phyloP scores from a whole-genome alignment of 305 asterid species.

The Fraxinus platypoda region DNA sequence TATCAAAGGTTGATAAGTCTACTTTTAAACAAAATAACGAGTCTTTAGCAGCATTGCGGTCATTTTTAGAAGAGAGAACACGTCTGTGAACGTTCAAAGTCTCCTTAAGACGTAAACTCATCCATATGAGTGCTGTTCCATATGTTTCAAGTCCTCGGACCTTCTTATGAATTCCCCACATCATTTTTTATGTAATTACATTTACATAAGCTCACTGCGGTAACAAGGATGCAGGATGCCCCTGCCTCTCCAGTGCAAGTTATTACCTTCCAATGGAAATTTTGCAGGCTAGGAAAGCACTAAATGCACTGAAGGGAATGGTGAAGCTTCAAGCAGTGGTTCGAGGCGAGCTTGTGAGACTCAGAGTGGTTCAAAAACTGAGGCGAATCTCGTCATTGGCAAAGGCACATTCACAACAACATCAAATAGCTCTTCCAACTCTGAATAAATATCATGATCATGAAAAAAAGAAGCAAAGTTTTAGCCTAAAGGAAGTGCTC shows the following conservation, averaged over 20 bases:
- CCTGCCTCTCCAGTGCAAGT: neutral
- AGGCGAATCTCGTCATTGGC: slow-evolving; percentile 25
- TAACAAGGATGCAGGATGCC: neutral
- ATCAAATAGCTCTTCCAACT: slow-evolving; percentile 41
- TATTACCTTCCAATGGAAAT: neutral
- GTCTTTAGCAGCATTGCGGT: neutral
- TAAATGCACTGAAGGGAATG: slow-evolving; percentile 74
- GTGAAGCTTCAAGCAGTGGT: slow-evolving; percentile 85
- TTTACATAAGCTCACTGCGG: neutral
- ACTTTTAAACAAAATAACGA: neutral
- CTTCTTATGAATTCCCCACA: neutral
- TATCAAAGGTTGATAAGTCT: neutral
- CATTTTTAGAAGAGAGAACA: neutral
- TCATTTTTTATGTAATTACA: neutral
- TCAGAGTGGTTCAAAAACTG: slow-evolving; percentile 32
- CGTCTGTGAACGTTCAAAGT: neutral
- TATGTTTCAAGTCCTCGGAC: neutral
- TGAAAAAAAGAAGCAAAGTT: slow-evolving; percentile 42
- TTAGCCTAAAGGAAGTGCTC: slow-evolving; percentile 33
- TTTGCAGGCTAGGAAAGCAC: slow-evolving; percentile 76
- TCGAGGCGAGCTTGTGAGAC: slow-evolving; percentile 71
- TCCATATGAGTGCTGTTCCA: neutral
- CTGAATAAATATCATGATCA: slow-evolving; percentile 39
- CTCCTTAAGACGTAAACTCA: neutral
- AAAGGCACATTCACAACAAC: slow-evolving; percentile 28